A percentile compares a stretch with the other conserved stretches of the same genome.
phyloP scores from a whole-genome alignment of 495 filamentous ascomycete species.

The Terfezia boudieri region DNA sequence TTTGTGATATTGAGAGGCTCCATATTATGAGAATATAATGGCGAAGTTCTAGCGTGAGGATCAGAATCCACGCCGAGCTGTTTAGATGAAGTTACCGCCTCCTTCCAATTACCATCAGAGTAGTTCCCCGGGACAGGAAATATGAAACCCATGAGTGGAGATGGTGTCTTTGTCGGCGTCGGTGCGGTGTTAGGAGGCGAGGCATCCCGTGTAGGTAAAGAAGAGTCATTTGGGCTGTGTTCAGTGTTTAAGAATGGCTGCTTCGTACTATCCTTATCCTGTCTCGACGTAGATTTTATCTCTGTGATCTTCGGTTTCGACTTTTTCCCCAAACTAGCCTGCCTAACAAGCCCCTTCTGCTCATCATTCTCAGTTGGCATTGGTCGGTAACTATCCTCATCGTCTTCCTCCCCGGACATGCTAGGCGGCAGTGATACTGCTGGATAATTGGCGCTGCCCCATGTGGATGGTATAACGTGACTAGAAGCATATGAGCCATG shows the following conservation, averaged over 20 bases:
- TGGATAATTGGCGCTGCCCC: conserved; percentile 23
- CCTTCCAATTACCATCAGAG: conserved; percentile 19
- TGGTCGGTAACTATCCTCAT: conserved; percentile 28
- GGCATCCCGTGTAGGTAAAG: background rate
- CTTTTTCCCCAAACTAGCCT: conserved; percentile 25
- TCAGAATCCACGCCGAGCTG: conserved; percentile 2
- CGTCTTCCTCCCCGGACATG: conserved; percentile 24
- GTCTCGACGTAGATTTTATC: conserved; percentile 4
- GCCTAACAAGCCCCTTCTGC: conserved; percentile 43
- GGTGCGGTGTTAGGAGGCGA: background rate
- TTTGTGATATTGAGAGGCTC: conserved; percentile 25
- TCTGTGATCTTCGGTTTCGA: conserved; percentile 16
- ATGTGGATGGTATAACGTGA: conserved; percentile 51
- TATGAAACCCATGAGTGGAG: too few relatives aligned
- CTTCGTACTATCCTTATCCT: conserved; percentile 3
- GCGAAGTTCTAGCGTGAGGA: background rate
- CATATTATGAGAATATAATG: conserved; percentile 7
- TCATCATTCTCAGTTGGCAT: conserved; percentile 27
- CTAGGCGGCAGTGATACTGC: background rate
- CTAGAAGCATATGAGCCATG: conserved; percentile 65
- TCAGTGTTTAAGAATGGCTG: conserved; percentile 3
- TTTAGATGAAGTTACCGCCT: conserved; percentile 9
- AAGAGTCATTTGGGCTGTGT: background rate
- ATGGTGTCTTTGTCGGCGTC: background rate
- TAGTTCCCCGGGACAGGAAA: background rate